These are phyloP conservation scores for Spinellus fusiger DNA, from an alignment of 192 early-diverging fungal genomes.

Conservation along the genomic window DNA sequence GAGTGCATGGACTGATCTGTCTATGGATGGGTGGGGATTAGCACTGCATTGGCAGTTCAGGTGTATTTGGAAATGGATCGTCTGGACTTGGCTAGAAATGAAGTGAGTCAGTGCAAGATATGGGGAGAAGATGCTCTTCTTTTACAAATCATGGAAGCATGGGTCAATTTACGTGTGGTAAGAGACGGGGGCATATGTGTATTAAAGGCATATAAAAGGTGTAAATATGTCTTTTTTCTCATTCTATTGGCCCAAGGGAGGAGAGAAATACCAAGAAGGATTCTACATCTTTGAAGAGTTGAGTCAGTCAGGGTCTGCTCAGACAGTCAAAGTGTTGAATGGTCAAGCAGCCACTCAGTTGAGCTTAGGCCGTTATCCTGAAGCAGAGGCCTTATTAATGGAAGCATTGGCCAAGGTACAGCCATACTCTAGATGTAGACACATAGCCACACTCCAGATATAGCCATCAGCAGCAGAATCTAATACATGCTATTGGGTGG, in stretches of 20 bases:
- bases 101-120: conserved; percentile 63
- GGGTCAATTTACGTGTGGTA: conserved; percentile 67
- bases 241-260: conserved; percentile 43
- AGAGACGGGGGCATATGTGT: background rate
- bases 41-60: conserved; percentile 71
- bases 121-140: conserved; percentile 97
- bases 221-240: background rate
- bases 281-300: conserved; percentile 95
- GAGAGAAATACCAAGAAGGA: conserved; percentile 77
- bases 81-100: conserved; percentile 78
- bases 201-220: background rate
- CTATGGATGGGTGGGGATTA: conserved; percentile 17
- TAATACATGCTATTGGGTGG: background rate
- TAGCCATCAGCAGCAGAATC: background rate
- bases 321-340: conserved; percentile 69
- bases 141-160: conserved; percentile 89
- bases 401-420: conserved; percentile 71
- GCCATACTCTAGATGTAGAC: background rate
- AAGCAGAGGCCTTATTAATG: conserved; percentile 75
- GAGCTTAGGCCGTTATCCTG: conserved; percentile 69
- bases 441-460: background rate
- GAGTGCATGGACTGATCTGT: background rate
- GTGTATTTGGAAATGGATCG: conserved; percentile 76
- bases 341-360: conserved; percentile 81
- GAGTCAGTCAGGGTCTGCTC: conserved; percentile 64